A percentile compares a stretch with the other conserved stretches of the same genome.
phyloP scores from a whole-genome alignment of 2,329 filamentous ascomycete species.

The Epichloe amarillans region DNA sequence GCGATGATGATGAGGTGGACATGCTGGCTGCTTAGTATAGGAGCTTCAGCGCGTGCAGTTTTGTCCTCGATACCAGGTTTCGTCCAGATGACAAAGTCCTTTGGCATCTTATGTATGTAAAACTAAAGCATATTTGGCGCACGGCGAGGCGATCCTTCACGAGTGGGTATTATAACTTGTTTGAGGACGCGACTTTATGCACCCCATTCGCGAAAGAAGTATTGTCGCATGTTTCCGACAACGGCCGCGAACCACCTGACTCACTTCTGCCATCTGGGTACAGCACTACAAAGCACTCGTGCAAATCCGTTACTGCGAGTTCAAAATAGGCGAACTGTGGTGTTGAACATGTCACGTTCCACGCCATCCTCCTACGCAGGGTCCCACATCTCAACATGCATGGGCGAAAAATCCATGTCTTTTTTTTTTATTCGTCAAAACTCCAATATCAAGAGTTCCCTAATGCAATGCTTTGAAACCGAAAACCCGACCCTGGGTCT shows the following conservation, averaged over 20 bases:
- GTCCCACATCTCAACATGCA: conserved; percentile 4
- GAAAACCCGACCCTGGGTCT: conserved; percentile 19
- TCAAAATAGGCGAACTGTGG: background rate
- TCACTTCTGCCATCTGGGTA: background rate
- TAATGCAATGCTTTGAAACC: conserved; percentile 29
- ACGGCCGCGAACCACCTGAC: background rate
- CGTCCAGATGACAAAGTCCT: background rate
- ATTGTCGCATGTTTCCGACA: background rate
- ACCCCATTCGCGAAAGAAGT: background rate
- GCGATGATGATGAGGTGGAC: conserved; percentile 43
- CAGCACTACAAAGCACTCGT: no score
- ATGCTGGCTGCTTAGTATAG: conserved; percentile 23
- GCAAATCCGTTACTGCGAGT: background rate
- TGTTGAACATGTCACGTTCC: background rate
- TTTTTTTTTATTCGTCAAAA: conserved; percentile 25
- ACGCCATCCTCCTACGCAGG: background rate
- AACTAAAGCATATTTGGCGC: conserved; percentile 2
- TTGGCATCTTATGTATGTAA: background rate
- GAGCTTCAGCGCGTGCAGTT: background rate
- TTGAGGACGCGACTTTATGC: background rate
- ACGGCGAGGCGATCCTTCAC: background rate
- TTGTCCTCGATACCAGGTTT: conserved; percentile 1
- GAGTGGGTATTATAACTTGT: background rate
- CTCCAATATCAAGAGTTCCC: conserved; percentile 24
- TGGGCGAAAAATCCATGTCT: conserved; percentile 21